These are phyloP conservation scores for Debaryomycetaceae sp. DNA, from an alignment of 1,139 yeast genomes.

Conservation along the genomic window DNA sequence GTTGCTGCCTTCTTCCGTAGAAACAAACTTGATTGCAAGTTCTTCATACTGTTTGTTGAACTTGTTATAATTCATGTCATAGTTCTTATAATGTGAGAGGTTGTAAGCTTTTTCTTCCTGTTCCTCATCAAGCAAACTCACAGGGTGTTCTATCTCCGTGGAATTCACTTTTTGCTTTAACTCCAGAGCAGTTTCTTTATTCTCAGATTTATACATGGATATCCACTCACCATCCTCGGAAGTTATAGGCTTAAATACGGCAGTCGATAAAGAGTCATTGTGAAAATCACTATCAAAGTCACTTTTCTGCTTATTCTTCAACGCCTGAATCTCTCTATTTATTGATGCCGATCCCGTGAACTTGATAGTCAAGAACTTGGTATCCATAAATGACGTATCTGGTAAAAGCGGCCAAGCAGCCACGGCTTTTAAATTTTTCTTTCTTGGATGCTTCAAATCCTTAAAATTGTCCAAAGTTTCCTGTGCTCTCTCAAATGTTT, in stretches of 20 bases:
- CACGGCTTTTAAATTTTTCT: slow-evolving; percentile 70
- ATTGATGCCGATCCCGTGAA: slow-evolving; percentile 78
- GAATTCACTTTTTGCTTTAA: slow-evolving; percentile 50
- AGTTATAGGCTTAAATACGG: slow-evolving; percentile 74
- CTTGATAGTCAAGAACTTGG: slow-evolving; percentile 66
- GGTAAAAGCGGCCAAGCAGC: slow-evolving; percentile 81
- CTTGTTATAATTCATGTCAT: slow-evolving; percentile 66
- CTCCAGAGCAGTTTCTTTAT: slow-evolving; percentile 20
- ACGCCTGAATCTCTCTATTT: slow-evolving; percentile 32
- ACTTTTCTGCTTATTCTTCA: slow-evolving; percentile 36
- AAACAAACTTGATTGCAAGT: slow-evolving; percentile 41
- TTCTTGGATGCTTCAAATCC: slow-evolving; percentile 69
- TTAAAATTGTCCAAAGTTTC: slow-evolving; percentile 44
- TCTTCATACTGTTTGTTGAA: slow-evolving; percentile 46
- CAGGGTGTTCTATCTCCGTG: slow-evolving; percentile 47
- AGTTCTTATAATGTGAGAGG: slow-evolving; percentile 71
- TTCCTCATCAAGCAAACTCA: slow-evolving; percentile 38
- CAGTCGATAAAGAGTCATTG: slow-evolving; percentile 49
- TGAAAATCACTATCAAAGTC: slow-evolving; percentile 39
- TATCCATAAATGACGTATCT: slow-evolving; percentile 85
- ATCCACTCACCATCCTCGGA: slow-evolving; percentile 81
- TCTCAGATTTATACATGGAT: slow-evolving; percentile 54
- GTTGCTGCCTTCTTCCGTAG: slow-evolving; percentile 53
- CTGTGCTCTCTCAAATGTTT: slow-evolving; percentile 64
- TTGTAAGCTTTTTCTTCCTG: slow-evolving; percentile 39